These are phyloP conservation scores for Cercospora sesami DNA, from an alignment of 2,329 filamentous ascomycete genomes.

Conservation along the genomic window DNA sequence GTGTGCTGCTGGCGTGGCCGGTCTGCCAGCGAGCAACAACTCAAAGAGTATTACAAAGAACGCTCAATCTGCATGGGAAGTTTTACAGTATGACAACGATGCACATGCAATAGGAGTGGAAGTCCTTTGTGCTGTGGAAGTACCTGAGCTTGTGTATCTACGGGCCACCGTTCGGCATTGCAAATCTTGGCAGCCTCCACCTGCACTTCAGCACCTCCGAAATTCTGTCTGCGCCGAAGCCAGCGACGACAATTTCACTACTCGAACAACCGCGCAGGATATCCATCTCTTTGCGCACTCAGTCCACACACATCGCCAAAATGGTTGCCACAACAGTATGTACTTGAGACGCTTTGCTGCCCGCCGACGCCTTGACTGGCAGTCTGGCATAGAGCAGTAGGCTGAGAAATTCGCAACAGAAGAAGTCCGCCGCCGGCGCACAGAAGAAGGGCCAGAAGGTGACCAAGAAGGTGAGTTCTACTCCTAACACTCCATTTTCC, in stretches of 20 bases:
- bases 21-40: background rate
- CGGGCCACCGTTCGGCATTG: background rate
- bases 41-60: background rate
- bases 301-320: constrained; percentile 51
- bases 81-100: background rate
- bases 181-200: constrained; percentile 6
- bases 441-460: constrained; percentile 64
- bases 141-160: background rate
- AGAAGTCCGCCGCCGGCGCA: constrained; percentile 47
- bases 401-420: constrained; percentile 64
- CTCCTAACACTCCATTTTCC: background rate
- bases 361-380: constrained; percentile 57
- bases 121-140: background rate
- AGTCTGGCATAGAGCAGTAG: constrained; percentile 70
- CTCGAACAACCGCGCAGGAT: constrained; percentile 68
- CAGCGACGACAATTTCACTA: background rate
- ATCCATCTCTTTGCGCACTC: constrained; percentile 76
- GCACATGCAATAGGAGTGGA: background rate
- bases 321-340: constrained; percentile 91
- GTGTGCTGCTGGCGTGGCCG: background rate
- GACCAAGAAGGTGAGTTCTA: constrained; percentile 69
- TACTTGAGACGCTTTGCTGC: constrained; percentile 89
- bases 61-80: background rate
- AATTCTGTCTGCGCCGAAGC: background rate
- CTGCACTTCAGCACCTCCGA: constrained; percentile 4